These are phyloP conservation scores for Melampsora larici-populina DNA, from an alignment of 1,284 basidiomycete genomes.

Conservation along the genomic window DNA sequence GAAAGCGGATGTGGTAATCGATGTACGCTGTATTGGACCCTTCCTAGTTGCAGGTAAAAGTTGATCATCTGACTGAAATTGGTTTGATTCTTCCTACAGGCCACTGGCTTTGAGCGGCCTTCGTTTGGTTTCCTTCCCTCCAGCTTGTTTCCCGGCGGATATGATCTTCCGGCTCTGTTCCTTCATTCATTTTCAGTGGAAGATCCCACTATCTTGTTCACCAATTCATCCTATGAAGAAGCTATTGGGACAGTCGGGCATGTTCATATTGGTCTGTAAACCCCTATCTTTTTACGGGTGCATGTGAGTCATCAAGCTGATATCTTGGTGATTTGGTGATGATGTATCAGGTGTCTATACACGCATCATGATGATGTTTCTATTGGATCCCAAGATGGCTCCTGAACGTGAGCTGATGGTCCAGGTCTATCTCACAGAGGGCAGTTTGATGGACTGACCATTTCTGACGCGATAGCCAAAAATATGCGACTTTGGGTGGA, in stretches of 20 bases:
- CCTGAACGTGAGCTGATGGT: constrained; percentile 22
- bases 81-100: background rate
- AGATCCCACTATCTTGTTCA: constrained; percentile 28
- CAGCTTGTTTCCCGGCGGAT: background rate
- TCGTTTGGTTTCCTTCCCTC: constrained; percentile 21
- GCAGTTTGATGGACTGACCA: background rate
- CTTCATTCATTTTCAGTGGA: constrained; percentile 18
- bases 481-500: background rate
- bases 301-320: background rate
- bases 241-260: constrained; percentile 26
- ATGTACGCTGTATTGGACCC: constrained; percentile 5
- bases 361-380: constrained; percentile 40
- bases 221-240: constrained; percentile 36
- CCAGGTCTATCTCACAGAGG: background rate
- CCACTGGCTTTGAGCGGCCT: constrained; percentile 37
- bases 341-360: constrained; percentile 16
- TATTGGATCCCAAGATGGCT: constrained; percentile 18
- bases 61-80: background rate
- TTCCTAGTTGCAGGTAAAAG: background rate
- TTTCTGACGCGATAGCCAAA: background rate
- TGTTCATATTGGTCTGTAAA: constrained; percentile 22
- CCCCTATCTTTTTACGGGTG: background rate
- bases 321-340: background rate
- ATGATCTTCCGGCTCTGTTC: constrained; percentile 29
- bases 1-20: constrained; percentile 30